Evolutionary conservation across 129 eudicot species (phyloP).

Genomic region (Artemisia argyi): DNA sequence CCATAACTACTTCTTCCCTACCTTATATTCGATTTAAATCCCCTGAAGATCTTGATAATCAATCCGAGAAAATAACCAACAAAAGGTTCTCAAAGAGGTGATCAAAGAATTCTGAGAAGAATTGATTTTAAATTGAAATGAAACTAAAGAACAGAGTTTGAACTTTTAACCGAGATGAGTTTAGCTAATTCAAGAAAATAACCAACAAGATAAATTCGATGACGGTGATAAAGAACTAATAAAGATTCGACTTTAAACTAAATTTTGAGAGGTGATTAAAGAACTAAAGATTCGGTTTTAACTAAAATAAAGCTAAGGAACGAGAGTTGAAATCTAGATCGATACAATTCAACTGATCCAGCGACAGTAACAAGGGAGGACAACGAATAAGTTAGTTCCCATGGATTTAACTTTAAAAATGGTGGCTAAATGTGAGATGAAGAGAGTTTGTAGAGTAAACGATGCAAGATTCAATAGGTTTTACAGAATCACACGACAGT

Average conservation of each 20-base stretch:
- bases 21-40: slow-evolving; percentile 36
- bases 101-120: background rate
- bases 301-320: slow-evolving; percentile 11
- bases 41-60: slow-evolving; percentile 32
- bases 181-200: slow-evolving; percentile 41
- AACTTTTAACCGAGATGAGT: background rate
- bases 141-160: slow-evolving; percentile 18
- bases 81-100: slow-evolving; percentile 10
- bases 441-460: background rate
- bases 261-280: background rate
- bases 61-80: slow-evolving; percentile 26
- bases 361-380: slow-evolving; percentile 84
- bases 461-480: background rate
- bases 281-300: background rate
- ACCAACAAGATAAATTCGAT: slow-evolving; percentile 19
- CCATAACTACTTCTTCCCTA: slow-evolving; percentile 87
- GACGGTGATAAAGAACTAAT: background rate
- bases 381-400: slow-evolving; percentile 76
- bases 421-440: slow-evolving; percentile 1
- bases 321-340: background rate
- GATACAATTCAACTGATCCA: slow-evolving; percentile 66
- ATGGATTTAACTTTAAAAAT: slow-evolving; percentile 39
- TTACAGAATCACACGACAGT: slow-evolving; percentile 92
- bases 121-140: background rate
- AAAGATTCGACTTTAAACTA: background rate